phyloP scores from a whole-genome alignment of 768 basidiomycete species.

The Naganishia kalamii region DNA sequence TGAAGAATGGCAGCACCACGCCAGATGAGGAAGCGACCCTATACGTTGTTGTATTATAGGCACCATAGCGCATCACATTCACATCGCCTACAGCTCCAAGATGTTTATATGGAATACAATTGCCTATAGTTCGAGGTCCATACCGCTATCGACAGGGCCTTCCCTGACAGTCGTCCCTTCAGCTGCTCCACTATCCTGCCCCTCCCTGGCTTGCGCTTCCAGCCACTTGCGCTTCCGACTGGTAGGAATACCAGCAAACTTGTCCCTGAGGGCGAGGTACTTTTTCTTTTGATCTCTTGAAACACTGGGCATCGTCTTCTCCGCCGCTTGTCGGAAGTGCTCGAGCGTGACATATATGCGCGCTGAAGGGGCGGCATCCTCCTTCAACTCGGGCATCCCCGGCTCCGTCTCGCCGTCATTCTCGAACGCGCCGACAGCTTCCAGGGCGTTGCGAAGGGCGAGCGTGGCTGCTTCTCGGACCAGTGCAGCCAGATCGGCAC shows the following conservation, averaged over 20 bases:
- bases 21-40: too few species aligned
- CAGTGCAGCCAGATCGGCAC: conserved; percentile 80
- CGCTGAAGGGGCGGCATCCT: not conserved
- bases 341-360: conserved; percentile 54
- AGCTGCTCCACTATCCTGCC: not conserved
- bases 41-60: too few species aligned
- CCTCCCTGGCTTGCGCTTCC: not conserved
- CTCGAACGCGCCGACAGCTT: conserved; percentile 62
- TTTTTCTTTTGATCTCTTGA: conserved; percentile 67
- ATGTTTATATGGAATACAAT: not conserved
- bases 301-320: conserved; percentile 82
- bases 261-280: conserved; percentile 72
- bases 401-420: conserved; percentile 36
- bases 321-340: conserved; percentile 69
- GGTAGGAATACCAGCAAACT: conserved; percentile 66
- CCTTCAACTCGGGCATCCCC: conserved; percentile 24
- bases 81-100: too few species aligned
- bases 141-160: not conserved
- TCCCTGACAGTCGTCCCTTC: not conserved
- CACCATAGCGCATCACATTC: too few species aligned
- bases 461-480: conserved; percentile 83
- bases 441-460: conserved; percentile 59
- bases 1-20: too few species aligned
- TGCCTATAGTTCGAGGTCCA: not conserved
- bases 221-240: conserved; percentile 20